phyloP scores from a whole-genome alignment of 2,329 filamentous ascomycete genomes.

The Xylaria sp. region DNA sequence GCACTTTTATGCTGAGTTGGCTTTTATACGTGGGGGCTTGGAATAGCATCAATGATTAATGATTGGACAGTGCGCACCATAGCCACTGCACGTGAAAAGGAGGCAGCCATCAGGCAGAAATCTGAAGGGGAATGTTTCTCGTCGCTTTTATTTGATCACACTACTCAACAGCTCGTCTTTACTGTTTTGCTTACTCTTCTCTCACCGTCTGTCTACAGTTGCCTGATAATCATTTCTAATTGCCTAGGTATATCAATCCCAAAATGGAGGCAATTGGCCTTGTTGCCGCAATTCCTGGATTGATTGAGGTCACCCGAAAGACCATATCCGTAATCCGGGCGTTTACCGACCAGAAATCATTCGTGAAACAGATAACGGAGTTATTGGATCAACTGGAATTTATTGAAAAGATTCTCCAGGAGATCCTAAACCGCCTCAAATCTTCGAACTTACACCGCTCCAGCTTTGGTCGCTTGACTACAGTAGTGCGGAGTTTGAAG shows the following conservation, averaged over 20 bases:
- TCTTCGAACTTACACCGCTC: background rate
- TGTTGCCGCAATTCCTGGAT: slow-evolving; percentile 16
- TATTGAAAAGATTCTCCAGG: slow-evolving; percentile 1
- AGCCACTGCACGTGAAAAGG: background rate
- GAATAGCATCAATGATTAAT: background rate
- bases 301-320: slow-evolving; percentile 12
- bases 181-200: background rate
- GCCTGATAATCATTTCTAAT: background rate
- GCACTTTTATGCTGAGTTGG: no score
- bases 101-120: background rate
- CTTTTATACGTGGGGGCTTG: background rate
- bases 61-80: slow-evolving; percentile 1
- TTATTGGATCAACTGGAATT: slow-evolving; percentile 5
- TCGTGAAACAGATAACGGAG: background rate
- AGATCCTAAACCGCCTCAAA: slow-evolving; percentile 1
- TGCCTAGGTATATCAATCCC: background rate
- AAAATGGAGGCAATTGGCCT: slow-evolving; percentile 21
- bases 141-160: background rate
- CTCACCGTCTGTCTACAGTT: background rate
- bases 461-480: background rate
- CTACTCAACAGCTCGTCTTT: background rate
- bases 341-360: slow-evolving; percentile 1
- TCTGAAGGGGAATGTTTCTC: background rate
- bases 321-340: background rate
- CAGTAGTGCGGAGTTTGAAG: background rate